phyloP scores from a whole-genome alignment of 768 basidiomycete genomes.

The Kwoniella shandongensis region DNA sequence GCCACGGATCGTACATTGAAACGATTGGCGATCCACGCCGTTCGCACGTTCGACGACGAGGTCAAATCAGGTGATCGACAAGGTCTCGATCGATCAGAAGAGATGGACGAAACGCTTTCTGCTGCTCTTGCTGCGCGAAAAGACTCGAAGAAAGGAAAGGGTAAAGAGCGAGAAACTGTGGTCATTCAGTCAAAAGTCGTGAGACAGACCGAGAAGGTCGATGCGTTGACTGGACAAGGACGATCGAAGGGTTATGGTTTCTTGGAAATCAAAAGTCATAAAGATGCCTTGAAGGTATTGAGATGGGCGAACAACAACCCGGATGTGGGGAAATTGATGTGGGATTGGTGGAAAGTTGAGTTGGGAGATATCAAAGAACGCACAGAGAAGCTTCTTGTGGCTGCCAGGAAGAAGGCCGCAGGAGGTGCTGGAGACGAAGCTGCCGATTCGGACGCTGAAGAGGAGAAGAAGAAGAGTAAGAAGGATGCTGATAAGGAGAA shows the following conservation, averaged over 20 bases:
- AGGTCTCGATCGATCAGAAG: conserved; percentile 71
- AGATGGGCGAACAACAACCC: conserved; percentile 93
- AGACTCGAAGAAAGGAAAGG: conserved; percentile 44
- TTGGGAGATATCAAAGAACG: conserved; percentile 53
- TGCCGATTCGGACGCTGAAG: conserved; percentile 47
- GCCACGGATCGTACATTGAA: conserved; percentile 87
- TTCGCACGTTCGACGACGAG: conserved; percentile 75
- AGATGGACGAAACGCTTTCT: conserved; percentile 57
- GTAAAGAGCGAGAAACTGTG: conserved; percentile 55
- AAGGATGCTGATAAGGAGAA: conserved; percentile 51
- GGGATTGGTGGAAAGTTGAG: conserved; percentile 84
- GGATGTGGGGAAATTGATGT: conserved; percentile 64
- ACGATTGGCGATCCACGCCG: conserved; percentile 77
- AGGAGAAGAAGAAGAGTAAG: conserved; percentile 48
- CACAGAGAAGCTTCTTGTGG: conserved; percentile 45
- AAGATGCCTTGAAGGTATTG: conserved; percentile 84
- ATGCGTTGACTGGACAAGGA: conserved; percentile 80
- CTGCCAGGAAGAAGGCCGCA: conserved; percentile 57
- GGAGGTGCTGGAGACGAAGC: conserved; percentile 47
- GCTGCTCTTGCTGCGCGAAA: conserved; percentile 50
- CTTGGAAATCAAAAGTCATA: conserved; percentile 81
- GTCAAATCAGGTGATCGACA: conserved; percentile 64
- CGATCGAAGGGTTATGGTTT: conserved; percentile 94
- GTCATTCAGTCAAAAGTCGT: conserved; percentile 93
- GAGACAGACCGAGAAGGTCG: conserved; percentile 82